Base-by-base conservation (phyloP, 805 yeast species). In the Metschnikowia cerradonensis region DNA sequence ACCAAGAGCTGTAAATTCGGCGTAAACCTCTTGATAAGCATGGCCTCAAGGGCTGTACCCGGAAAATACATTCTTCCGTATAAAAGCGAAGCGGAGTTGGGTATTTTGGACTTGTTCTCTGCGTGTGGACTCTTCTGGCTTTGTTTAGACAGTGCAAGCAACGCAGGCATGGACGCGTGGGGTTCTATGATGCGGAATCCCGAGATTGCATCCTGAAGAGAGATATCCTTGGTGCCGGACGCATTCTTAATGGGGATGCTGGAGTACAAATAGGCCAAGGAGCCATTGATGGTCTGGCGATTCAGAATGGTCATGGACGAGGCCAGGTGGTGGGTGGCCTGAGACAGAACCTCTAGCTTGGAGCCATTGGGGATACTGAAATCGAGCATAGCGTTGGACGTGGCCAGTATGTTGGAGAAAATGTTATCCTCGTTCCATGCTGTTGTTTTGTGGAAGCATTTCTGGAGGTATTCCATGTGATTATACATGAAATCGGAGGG, bases 1-100 rank as follows among this genome's bases (percentile, higher is more conserved):
- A 89, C 67, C 39, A 86, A 68, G 14, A 91, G 51, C 61, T 89
- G 96, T 1, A 88, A 74, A 23, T 73, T 71, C 5, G 77, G 67
- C 0, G 84, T 72, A 15, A 88, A 60, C 49, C 89, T 71, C 54
- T 86, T 81, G 38, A 90, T 81, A 6, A 84, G 57, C 92, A 94
- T 84, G 1, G 96, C 96, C 66, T 92, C 98, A 2, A 94, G 69
- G 6, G 86, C 84, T 15, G 88, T 83, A 1, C 89, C 87, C 0
- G 99, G 98, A 54, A 92, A 83, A 61, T 85, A 88, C 83, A 94
- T 80, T 55, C 92, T 75, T 0, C 98, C 98, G 65, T 89, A 92
- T 33, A 86, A 67, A 14, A 92, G 70, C 0, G 83, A 71, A 11
- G 53, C 51, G 13, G 38, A 42, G 31, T 26, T 42, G 40, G 33